Percentiles rank a stretch among this genome's conserved stretches.
These are phyloP conservation scores for Neodidymelliopsis sp. DNA, from an alignment of 2,329 filamentous ascomycete species.

Conservation along the genomic window DNA sequence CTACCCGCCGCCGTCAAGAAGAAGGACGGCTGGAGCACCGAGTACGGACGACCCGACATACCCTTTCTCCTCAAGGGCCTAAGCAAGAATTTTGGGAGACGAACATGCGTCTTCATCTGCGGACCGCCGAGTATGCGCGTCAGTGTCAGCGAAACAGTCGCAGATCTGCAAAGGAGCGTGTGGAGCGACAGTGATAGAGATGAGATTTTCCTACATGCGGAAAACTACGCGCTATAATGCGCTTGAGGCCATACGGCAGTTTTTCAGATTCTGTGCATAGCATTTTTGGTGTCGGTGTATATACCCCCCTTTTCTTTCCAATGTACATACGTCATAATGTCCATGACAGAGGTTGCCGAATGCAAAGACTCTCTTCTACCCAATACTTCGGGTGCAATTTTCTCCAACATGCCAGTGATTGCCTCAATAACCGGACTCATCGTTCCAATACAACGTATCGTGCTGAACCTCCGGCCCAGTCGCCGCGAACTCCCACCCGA, in stretches of 20 bases:
- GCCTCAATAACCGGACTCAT: constrained; percentile 2
- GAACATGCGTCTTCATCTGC: constrained; percentile 92
- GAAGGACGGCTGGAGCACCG: constrained; percentile 83
- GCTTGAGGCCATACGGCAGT: neutral
- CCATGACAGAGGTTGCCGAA: neutral
- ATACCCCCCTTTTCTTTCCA: constrained; percentile 26
- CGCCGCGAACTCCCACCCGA: constrained; percentile 64
- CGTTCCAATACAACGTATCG: constrained; percentile 37
- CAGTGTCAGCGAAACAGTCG: constrained; percentile 86
- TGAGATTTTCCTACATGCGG: constrained; percentile 92
- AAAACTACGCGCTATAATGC: constrained; percentile 85
- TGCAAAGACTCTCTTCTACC: neutral
- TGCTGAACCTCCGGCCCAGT: constrained; percentile 62
- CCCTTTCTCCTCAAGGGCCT: constrained; percentile 85
- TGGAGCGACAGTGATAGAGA: constrained; percentile 80
- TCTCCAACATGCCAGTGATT: too few relatives aligned
- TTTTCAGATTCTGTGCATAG: constrained; percentile 37
- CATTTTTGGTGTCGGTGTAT: constrained; percentile 27
- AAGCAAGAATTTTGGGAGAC: constrained; percentile 79
- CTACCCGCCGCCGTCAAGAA: constrained; percentile 62
- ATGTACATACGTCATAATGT: constrained; percentile 21
- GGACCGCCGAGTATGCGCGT: constrained; percentile 87
- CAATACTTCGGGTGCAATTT: too few relatives aligned
- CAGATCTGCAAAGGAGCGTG: constrained; percentile 80
- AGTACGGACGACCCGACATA: constrained; percentile 89